Evolutionary conservation across 1,284 basidiomycete species (phyloP), one percentile per base, ranked within the genome.

Genomic region (Trichosporon asahii): DNA sequence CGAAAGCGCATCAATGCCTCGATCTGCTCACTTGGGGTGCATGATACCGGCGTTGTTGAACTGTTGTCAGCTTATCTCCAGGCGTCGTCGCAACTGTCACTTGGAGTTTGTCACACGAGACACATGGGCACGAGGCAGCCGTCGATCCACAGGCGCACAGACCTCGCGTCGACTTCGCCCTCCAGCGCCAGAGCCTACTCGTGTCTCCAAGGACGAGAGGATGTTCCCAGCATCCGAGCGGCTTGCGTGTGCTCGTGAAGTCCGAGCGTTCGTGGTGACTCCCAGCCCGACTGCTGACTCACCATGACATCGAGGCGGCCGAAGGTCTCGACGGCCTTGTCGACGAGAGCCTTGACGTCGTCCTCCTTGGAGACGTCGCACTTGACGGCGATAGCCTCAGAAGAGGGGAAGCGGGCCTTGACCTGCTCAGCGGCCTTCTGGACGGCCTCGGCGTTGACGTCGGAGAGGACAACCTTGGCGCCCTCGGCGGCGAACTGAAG

Each of bases 21-120:
- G 35, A 9, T 37, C 27, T n/a, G 70, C 73, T 61, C 55, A 74
- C 73, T 37, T 29, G 35, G 93, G 90, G 82, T 97, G 95, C 95
- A 98, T 98, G 79, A 98, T 95, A 87, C 92, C 93, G 66, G 93
- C 93, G 80, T 95, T 95, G 83, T 95, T 94, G 83, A 94, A 94
- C 92, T 82, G 66, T 9, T 29, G 44, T 61, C 53, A 68, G 66
- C 27, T 23, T n/a, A n/a, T n/a, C n/a, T n/a, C n/a, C n/a, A n/a
- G n/a, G n/a, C n/a, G n/a, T n/a, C n/a, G n/a, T n/a, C n/a, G n/a
- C n/a, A n/a, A n/a, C 35, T 11, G 35, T 7, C 23, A 55, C 44
- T 46, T 21, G 33, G 40, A 35, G 14, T 7, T n/a, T 46, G 44
- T n/a, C 44, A 6, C 21, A 5, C 21, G 44, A 46, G 44, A 46